Evolutionary conservation across 1,139 yeast genomes (phyloP).

Genomic region (Saccharomycopsis hybrid): DNA sequence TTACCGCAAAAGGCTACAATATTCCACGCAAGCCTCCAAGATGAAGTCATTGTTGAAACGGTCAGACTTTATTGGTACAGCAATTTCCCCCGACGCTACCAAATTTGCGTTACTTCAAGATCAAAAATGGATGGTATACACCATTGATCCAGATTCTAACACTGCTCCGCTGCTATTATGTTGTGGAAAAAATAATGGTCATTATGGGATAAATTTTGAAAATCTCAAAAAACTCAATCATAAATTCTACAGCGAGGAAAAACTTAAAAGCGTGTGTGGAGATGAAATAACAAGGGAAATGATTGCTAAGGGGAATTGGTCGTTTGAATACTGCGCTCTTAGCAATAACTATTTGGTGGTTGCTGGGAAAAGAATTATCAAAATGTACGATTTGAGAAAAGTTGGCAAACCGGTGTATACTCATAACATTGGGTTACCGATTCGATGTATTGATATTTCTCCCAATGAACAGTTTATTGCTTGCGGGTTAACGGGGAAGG

Average conservation of each 20-base stretch:
- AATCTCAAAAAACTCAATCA: conserved; percentile 26
- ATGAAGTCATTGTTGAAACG: conserved; percentile 40
- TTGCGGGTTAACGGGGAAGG: conserved; percentile 77
- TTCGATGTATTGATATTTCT: conserved; percentile 69
- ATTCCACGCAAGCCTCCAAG: conserved; percentile 54
- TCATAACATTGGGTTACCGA: conserved; percentile 65
- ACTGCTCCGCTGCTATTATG: conserved; percentile 52
- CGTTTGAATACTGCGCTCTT: conserved; percentile 57
- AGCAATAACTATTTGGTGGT: conserved; percentile 56
- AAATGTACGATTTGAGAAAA: conserved; percentile 50
- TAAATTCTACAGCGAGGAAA: conserved; percentile 9
- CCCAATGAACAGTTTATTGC: conserved; percentile 62
- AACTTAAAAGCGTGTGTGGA: conserved; percentile 21
- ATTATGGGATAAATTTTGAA: conserved; percentile 47
- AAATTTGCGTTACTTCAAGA: conserved; percentile 61
- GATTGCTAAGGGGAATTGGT: conserved; percentile 41
- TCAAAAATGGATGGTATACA: conserved; percentile 67
- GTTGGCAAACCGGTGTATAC: conserved; percentile 63
- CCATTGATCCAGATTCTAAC: conserved; percentile 38
- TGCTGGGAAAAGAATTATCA: conserved; percentile 65
- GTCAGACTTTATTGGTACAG: conserved; percentile 51
- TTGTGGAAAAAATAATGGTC: conserved; percentile 65
- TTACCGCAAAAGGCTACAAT: conserved; percentile 61
- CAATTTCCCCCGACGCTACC: conserved; percentile 57
- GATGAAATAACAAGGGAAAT: conserved; percentile 21